These are phyloP conservation scores for Aspergillus sojae DNA, from an alignment of 2,329 filamentous ascomycete species.

Conservation along the genomic window DNA sequence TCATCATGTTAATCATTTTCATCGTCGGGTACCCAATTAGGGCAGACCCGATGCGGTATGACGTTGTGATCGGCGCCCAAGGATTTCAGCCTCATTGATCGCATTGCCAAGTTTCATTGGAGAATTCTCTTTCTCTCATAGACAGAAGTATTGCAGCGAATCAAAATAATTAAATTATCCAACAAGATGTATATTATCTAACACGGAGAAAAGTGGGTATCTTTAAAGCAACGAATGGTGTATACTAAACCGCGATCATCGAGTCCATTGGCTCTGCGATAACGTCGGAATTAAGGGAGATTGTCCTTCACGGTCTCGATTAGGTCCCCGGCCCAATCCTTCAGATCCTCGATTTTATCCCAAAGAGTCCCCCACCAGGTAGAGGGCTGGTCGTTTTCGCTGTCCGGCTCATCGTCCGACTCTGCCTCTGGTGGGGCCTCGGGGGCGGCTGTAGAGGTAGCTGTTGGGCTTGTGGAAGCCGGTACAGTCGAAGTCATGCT, in stretches of 20 bases:
- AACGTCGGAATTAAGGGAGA: slow-evolving; percentile 10
- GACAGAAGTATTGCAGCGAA: not conserved
- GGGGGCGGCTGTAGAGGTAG: not conserved
- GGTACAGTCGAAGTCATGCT: not conserved
- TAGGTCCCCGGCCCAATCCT: slow-evolving; percentile 39
- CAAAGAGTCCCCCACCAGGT: slow-evolving; percentile 39
- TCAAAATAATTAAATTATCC: not conserved
- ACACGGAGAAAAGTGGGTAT: not conserved
- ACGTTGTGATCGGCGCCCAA: not conserved
- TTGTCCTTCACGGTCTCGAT: slow-evolving; percentile 35
- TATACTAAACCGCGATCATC: not conserved
- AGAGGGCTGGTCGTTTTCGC: slow-evolving; percentile 22
- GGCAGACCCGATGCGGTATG: not conserved
- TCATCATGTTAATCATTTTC: not conserved
- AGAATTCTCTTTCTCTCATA: not conserved
- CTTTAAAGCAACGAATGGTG: not conserved
- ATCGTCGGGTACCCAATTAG: not conserved
- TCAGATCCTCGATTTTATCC: slow-evolving; percentile 37
- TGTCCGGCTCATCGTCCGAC: slow-evolving; percentile 20
- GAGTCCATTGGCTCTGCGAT: not conserved
- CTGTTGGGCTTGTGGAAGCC: slow-evolving; percentile 5
- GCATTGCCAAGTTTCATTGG: not conserved
- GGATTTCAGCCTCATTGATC: not conserved
- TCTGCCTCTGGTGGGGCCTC: slow-evolving; percentile 3
- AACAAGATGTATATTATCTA: not conserved